Percentiles rank a stretch among this genome's conserved stretches.
Evolutionary conservation across 1,284 basidiomycete genomes (phyloP).

Genomic region (Cutaneotrichosporon dermatis): DNA sequence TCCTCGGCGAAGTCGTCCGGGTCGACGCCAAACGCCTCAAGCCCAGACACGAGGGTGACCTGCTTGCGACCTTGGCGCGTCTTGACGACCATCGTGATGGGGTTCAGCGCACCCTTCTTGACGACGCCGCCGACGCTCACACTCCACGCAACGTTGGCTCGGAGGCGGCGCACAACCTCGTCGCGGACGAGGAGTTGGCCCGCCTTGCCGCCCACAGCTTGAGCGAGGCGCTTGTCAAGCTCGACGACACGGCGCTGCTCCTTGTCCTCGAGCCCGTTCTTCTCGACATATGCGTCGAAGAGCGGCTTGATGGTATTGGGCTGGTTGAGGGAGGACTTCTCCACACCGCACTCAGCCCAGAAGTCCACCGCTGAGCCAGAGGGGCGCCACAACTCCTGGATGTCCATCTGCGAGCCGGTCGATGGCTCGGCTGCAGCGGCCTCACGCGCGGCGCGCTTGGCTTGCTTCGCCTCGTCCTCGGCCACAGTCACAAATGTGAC

Average conservation of each 20-base stretch:
- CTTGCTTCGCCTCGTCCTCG: constrained; percentile 55
- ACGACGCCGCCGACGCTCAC: constrained; percentile 38
- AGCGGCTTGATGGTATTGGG: constrained; percentile 51
- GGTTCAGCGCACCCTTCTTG: constrained; percentile 64
- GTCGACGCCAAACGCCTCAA: constrained; percentile 67
- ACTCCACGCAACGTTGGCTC: constrained; percentile 33
- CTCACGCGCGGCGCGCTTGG: constrained; percentile 44
- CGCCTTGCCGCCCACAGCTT: constrained; percentile 48
- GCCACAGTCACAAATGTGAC: constrained; percentile 58
- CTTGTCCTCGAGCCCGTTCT: constrained; percentile 62
- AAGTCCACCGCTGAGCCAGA: constrained; percentile 56
- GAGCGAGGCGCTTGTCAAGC: constrained; percentile 56
- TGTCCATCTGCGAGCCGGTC: constrained; percentile 25
- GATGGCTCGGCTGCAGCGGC: constrained; percentile 52
- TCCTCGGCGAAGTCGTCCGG: constrained; percentile 74
- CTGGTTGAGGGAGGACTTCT: constrained; percentile 38
- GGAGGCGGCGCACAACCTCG: constrained; percentile 55
- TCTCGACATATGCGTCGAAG: constrained; percentile 61
- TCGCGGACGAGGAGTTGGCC: constrained; percentile 64
- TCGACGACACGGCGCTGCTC: constrained; percentile 66
- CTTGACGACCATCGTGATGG: constrained; percentile 65
- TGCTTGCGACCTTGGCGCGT: constrained; percentile 69
- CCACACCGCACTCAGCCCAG: constrained; percentile 58
- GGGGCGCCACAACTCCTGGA: constrained; percentile 73
- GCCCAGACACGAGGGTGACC: constrained; percentile 68